Evolutionary conservation across 2,329 filamentous ascomycete species (phyloP).

Genomic region (Talaromyces funiculosus): DNA sequence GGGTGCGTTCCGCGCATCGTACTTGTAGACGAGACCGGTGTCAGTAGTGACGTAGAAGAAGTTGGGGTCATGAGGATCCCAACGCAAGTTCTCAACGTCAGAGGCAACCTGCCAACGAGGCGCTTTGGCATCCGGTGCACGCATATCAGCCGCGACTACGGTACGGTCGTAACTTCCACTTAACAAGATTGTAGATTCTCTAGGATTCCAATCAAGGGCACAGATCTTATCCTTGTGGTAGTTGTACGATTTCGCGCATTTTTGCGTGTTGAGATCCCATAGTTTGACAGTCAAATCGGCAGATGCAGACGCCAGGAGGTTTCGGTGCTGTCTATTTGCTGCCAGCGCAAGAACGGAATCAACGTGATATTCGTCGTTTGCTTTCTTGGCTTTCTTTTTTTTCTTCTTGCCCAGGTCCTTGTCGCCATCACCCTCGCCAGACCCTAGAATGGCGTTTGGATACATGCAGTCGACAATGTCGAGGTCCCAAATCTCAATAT

Average conservation of each 20-base stretch:
- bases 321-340: constrained; percentile 87
- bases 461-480: constrained; percentile 98
- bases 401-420: constrained; percentile 60
- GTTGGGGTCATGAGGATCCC: constrained; percentile 90
- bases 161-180: constrained; percentile 95
- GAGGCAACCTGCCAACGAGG: constrained; percentile 91
- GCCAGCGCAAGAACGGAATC: constrained; percentile 88
- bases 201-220: constrained; percentile 86
- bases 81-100: constrained; percentile 86
- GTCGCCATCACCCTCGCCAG: constrained; percentile 50
- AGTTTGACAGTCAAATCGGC: constrained; percentile 97
- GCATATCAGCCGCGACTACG: constrained; percentile 92
- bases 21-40: constrained; percentile 83
- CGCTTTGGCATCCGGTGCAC: constrained; percentile 74
- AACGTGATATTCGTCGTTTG: constrained; percentile 88
- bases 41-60: constrained; percentile 96
- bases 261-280: constrained; percentile 89
- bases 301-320: constrained; percentile 88
- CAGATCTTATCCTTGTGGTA: constrained; percentile 98
- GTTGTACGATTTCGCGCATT: constrained; percentile 89
- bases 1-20: constrained; percentile 75
- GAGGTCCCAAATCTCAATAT: constrained; percentile 97
- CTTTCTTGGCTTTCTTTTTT: constrained; percentile 67
- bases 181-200: constrained; percentile 79
- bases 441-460: constrained; percentile 89